phyloP scores from a whole-genome alignment of 768 basidiomycete genomes.

The Gymnopilus junonius region DNA sequence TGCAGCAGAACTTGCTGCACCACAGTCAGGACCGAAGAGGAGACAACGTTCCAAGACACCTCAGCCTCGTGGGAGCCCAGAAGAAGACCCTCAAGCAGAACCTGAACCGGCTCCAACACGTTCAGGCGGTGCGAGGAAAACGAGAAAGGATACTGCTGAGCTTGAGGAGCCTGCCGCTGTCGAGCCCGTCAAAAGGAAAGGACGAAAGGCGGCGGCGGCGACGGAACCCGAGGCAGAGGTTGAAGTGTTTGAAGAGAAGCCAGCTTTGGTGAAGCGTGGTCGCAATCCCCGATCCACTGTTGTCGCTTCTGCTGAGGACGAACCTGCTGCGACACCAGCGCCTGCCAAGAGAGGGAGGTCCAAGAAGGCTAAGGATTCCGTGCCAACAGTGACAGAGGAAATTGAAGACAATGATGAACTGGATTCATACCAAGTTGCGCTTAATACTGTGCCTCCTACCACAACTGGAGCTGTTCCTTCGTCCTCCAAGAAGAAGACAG shows the following conservation, averaged over 20 bases:
- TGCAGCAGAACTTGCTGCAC: neutral
- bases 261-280: conserved; percentile 26
- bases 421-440: conserved; percentile 2
- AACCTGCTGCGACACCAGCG: conserved; percentile 16
- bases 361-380: conserved; percentile 14
- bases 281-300: conserved; percentile 23
- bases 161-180: conserved; percentile 20
- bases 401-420: conserved; percentile 11
- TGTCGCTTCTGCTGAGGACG: conserved; percentile 10
- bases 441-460: neutral
- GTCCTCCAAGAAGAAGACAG: conserved; percentile 6
- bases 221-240: conserved; percentile 10
- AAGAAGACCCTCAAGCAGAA: conserved; percentile 7
- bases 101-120: conserved; percentile 1
- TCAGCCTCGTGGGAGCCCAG: conserved; percentile 10
- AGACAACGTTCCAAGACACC: conserved; percentile 20
- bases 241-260: conserved; percentile 23
- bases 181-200: conserved; percentile 15
- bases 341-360: conserved; percentile 20
- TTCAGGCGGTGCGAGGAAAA: conserved; percentile 22
- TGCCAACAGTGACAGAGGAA: conserved; percentile 1
- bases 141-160: conserved; percentile 30
- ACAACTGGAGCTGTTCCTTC: neutral
- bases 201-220: conserved; percentile 22
- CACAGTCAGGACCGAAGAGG: neutral